Evolutionary conservation across 192 early-diverging fungal genomes (phyloP), one percentile per base, ranked within the genome.

Genomic region (Podila epicladia): DNA sequence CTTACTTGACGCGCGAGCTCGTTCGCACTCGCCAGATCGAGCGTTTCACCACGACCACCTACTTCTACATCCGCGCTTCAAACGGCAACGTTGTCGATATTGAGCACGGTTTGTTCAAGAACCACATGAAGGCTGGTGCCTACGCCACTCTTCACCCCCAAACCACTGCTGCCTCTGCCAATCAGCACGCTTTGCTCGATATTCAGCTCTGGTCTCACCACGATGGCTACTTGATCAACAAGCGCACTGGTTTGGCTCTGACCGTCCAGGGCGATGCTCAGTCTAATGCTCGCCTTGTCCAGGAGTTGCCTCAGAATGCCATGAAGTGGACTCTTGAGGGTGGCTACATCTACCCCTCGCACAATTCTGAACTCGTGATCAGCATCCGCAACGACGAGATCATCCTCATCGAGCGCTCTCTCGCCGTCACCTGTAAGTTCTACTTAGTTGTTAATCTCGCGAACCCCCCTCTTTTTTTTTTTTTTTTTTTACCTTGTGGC

Each of bases 161-260:
- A 63, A 72, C 75, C 38, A 78, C 69, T 35, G 69, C 75, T 22
- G 75, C 75, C 35, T 78, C 75, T 5, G 64, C 75, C 69, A 78
- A 58, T 60, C 75, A 78, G 75, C 75, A 78, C 45, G 69, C 75
- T 35, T 55, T 78, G 19, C 50, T 78, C 53, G 75, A 78, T 37
- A 78, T 78, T 32, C 80, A 82, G 65, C 80, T 82, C 49, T 82
- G 80, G 80, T 61, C 72, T 13, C 68, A 70, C 41, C 64, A 71
- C 35, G 80, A 73, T 38, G 80, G 80, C 15, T 74, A 82, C 69
- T 48, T 82, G 68, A 82, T 82, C 53, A 82, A 82, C 64, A 82
- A 82, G 72, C 71, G 80, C 50, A 82, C 72, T 57, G 80, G 80
- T 35, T 62, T 82, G 58, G 67, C 72, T 38, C 48, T 82, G 63